phyloP scores from a whole-genome alignment of 2,329 filamentous ascomycete genomes.

The Stemphylium beticola region DNA sequence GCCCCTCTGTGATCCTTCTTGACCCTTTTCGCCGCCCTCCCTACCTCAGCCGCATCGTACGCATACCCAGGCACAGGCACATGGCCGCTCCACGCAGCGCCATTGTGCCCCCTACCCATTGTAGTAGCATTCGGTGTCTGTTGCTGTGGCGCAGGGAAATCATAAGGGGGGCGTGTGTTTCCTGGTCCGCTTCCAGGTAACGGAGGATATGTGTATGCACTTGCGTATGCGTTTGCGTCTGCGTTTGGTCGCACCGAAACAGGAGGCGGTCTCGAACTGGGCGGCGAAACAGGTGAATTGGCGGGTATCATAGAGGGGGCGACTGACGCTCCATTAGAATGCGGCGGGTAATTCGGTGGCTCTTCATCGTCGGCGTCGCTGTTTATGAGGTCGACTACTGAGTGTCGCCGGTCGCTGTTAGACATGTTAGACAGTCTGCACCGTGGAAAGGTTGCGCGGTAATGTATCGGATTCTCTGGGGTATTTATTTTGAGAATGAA shows the following conservation, averaged over 20 bases:
- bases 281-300: constrained; percentile 2
- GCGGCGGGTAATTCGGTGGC: background rate
- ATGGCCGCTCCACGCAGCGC: constrained; percentile 1
- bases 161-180: background rate
- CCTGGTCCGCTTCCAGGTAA: background rate
- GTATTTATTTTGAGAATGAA: background rate
- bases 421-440: constrained; percentile 18
- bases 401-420: constrained; percentile 20
- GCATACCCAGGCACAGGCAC: background rate
- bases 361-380: constrained; percentile 27
- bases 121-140: background rate
- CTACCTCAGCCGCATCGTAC: background rate
- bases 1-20: constrained; percentile 13
- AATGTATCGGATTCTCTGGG: background rate
- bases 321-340: background rate
- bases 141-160: background rate
- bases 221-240: background rate
- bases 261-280: background rate
- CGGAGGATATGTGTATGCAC: background rate
- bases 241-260: background rate
- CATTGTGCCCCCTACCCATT: background rate
- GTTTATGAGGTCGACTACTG: constrained; percentile 31
- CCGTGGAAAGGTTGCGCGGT: background rate
- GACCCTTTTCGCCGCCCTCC: constrained; percentile 30
- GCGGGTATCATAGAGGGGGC: background rate